These are phyloP conservation scores for Mycena rosella DNA, from an alignment of 768 basidiomycete genomes.

Conservation along the genomic window DNA sequence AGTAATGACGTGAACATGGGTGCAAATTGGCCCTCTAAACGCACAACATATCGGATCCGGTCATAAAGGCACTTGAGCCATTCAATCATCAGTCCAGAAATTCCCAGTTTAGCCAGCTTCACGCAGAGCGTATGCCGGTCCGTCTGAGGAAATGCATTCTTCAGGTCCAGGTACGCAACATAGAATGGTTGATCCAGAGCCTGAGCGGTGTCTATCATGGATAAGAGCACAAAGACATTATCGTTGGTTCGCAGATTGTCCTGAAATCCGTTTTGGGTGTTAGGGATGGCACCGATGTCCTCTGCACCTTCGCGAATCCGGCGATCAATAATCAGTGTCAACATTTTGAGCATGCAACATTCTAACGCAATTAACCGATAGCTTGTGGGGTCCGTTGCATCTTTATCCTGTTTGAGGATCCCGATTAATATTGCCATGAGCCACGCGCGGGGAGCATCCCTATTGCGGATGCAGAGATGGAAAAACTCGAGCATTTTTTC, in stretches of 20 bases:
- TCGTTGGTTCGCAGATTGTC: not conserved
- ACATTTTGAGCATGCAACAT: slow-evolving; percentile 38
- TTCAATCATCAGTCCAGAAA: no score
- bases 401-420: slow-evolving; percentile 32
- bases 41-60: slow-evolving; percentile 26
- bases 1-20: slow-evolving; percentile 26
- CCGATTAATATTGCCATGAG: slow-evolving; percentile 16
- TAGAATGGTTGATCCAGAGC: slow-evolving; percentile 17
- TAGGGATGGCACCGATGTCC: slow-evolving; percentile 1
- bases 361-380: slow-evolving; percentile 41
- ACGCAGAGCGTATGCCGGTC: slow-evolving; percentile 31
- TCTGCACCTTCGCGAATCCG: no score
- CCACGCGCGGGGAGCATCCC: slow-evolving; percentile 1
- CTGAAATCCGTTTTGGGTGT: slow-evolving; percentile 1
- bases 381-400: slow-evolving; percentile 19
- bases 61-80: slow-evolving; percentile 29
- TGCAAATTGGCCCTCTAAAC: slow-evolving; percentile 10
- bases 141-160: slow-evolving; percentile 31
- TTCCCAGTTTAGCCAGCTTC: slow-evolving; percentile 21
- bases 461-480: not conserved
- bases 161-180: slow-evolving; percentile 26
- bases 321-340: slow-evolving; percentile 1
- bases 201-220: slow-evolving; percentile 9
- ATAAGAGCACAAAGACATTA: not conserved
- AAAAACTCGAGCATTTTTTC: slow-evolving; percentile 21